Evolutionary conservation across 2,329 filamentous ascomycete species (phyloP), one percentile per base, ranked within the genome.

Genomic region (Calonectria ilicicola): DNA sequence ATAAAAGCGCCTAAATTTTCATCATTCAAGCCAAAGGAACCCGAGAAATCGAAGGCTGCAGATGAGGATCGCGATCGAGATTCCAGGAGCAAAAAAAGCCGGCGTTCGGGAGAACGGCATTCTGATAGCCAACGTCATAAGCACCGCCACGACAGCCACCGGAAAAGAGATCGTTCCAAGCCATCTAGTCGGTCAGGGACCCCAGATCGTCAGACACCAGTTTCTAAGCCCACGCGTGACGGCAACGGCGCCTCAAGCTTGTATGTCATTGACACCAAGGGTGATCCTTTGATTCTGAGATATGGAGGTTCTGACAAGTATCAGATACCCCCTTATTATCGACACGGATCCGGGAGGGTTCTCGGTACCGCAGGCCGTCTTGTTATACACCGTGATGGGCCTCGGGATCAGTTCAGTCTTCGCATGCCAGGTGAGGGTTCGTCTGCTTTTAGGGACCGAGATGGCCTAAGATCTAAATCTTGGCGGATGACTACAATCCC

Each of bases 301-400:
- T 98, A 96, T 81, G 94, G 94, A 2, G 89, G 90, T 32, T 88
- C 94, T 46, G 92, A 98, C 81, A 91, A 90, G 42, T 94, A 93
- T 75, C 90, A 89, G 67, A 85, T 97, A 14, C 95, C 95, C 0
- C 79, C 84, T 2, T 98, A 97, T 80, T 88, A 89, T 73, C 92
- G 95, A 7, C 85, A 86, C 73, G 94, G 95, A 17, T 86, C 87
- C 68, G 95, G 95, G 2, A 88, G 87, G 70, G 86, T 98, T 1
- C 82, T 98, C 15, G 96, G 96, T 0, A 85, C 93, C 0, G 82
- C 86, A 1, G 84, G 85, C 2, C 86, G 88, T 53, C 86, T 93
- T 69, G 89, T 89, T 69, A 93, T 98, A 70, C 91, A 96, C 78
- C 89, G 90, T 46, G 89, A 92, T 56, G 87, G 90, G 1, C 88